A percentile compares a stretch with the other conserved stretches of the same genome.
phyloP scores from a whole-genome alignment of 441 rosid species.

The Bruguiera hainesii region DNA sequence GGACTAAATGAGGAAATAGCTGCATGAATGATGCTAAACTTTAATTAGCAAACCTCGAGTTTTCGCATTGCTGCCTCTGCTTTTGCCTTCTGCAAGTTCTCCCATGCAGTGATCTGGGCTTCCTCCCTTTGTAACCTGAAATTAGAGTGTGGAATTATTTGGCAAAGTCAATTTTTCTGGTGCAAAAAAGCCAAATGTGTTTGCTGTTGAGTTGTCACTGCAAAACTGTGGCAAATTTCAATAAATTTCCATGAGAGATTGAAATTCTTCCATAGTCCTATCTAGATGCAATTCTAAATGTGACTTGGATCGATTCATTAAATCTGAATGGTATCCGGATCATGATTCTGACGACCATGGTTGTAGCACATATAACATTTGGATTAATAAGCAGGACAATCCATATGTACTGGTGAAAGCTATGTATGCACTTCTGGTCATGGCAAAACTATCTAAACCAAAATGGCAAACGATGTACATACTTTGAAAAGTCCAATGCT shows the following conservation, averaged over 20 bases:
- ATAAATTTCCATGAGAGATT: no score
- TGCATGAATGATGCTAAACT: neutral
- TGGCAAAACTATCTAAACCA: neutral
- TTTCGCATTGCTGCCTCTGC: conserved; percentile 4
- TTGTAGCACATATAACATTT: no score
- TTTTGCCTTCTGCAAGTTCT: conserved; percentile 5
- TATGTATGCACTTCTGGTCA: neutral
- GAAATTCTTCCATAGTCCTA: no score
- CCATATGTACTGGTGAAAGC: neutral
- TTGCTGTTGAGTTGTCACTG: no score
- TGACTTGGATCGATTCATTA: no score
- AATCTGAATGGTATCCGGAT: no score
- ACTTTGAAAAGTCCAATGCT: conserved; percentile 2
- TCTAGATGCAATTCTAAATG: no score
- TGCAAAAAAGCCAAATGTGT: no score
- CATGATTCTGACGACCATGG: no score
- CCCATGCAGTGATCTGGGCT: conserved; percentile 1
- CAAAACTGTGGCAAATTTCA: no score
- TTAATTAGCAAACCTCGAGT: neutral
- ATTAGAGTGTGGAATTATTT: neutral
- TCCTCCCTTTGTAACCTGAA: conserved; percentile 1
- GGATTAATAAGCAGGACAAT: neutral
- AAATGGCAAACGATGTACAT: neutral
- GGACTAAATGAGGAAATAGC: neutral
- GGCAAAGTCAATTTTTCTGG: neutral